Percentiles rank a stretch among this genome's conserved stretches.
Evolutionary conservation across 2,329 filamentous ascomycete genomes (phyloP).

Genomic region (Phoma sp.): DNA sequence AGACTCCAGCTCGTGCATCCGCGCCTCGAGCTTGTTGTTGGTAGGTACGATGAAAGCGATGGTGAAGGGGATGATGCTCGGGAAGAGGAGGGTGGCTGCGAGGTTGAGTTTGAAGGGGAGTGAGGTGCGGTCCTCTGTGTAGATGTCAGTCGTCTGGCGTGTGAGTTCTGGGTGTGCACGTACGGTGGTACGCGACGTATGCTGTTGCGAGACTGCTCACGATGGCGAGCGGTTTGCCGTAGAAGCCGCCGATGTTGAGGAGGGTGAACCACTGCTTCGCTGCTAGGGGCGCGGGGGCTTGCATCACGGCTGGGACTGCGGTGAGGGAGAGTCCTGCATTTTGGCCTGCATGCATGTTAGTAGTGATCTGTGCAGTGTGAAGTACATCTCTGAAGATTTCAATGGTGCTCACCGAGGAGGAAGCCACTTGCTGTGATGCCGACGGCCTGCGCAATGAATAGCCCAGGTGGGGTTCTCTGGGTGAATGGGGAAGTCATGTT

Average conservation of each 20-base stretch:
- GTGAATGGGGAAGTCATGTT: slow-evolving; percentile 32
- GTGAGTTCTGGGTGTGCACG: not conserved
- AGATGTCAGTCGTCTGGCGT: slow-evolving; percentile 4
- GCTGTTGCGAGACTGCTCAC: slow-evolving; percentile 52
- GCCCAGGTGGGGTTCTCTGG: slow-evolving; percentile 35
- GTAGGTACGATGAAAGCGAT: slow-evolving; percentile 54
- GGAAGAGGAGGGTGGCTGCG: slow-evolving; percentile 54
- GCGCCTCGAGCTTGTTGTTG: slow-evolving; percentile 57
- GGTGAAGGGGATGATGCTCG: slow-evolving; percentile 61
- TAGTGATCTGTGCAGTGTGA: not conserved
- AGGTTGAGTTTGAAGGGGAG: slow-evolving; percentile 54
- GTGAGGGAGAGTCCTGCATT: slow-evolving; percentile 51
- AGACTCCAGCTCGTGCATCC: slow-evolving; percentile 50
- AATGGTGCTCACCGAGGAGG: slow-evolving; percentile 46
- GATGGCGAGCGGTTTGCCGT: slow-evolving; percentile 51
- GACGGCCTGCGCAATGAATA: slow-evolving; percentile 58
- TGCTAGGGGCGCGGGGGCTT: slow-evolving; percentile 62
- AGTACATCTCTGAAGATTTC: not conserved
- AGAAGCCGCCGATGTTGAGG: slow-evolving; percentile 49
- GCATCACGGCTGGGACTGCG: slow-evolving; percentile 60
- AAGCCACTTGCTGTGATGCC: slow-evolving; percentile 60
- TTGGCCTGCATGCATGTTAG: slow-evolving; percentile 32
- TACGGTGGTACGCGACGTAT: slow-evolving; percentile 56
- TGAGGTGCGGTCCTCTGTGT: slow-evolving; percentile 37
- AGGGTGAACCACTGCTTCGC: slow-evolving; percentile 61